Conservation (phyloP, 805 yeast species). For the Candida montana region DNA sequence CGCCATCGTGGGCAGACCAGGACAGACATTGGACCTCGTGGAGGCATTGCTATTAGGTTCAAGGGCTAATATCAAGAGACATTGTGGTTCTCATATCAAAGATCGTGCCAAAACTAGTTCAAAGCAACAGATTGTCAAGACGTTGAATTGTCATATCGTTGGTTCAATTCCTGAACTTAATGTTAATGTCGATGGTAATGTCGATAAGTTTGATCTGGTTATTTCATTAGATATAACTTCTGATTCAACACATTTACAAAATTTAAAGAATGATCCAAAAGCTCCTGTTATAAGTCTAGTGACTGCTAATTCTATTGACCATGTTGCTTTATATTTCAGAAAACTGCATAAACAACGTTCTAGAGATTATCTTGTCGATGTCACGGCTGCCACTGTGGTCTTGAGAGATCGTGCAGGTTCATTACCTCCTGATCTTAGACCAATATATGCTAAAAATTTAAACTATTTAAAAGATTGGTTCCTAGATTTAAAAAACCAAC, state of each 20-base stretch:
- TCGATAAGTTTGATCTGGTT: slow-evolving; percentile 46
- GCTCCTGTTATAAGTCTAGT: slow-evolving; percentile 65
- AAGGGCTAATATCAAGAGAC: slow-evolving; percentile 49
- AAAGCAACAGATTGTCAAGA: slow-evolving; percentile 21
- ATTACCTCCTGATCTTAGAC: slow-evolving; percentile 73
- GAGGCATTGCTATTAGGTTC: slow-evolving; percentile 69
- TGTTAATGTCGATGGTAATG: not conserved
- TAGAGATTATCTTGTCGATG: slow-evolving; percentile 51
- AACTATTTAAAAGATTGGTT: slow-evolving; percentile 61
- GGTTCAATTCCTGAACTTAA: too few species aligned
- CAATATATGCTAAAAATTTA: slow-evolving; percentile 64
- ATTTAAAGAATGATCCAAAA: slow-evolving; percentile 22
- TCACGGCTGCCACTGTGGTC: slow-evolving; percentile 79
- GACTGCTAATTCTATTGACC: slow-evolving; percentile 80
- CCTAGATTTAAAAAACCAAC: slow-evolving; percentile 30
- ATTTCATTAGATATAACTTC: slow-evolving; percentile 62
- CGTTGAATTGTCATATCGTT: slow-evolving; percentile 17
- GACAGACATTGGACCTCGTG: slow-evolving; percentile 60
- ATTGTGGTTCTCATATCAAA: slow-evolving; percentile 58
- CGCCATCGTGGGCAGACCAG: slow-evolving; percentile 68
- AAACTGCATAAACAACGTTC: slow-evolving; percentile 25
- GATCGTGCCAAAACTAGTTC: slow-evolving; percentile 36
- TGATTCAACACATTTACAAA: slow-evolving; percentile 33
- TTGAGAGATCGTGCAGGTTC: slow-evolving; percentile 77
- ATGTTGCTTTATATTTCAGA: slow-evolving; percentile 54